Evolutionary conservation across 23 red algal genomes (phyloP), one percentile per base, ranked within the genome.

Genomic region (Gracilariopsis chorda): DNA sequence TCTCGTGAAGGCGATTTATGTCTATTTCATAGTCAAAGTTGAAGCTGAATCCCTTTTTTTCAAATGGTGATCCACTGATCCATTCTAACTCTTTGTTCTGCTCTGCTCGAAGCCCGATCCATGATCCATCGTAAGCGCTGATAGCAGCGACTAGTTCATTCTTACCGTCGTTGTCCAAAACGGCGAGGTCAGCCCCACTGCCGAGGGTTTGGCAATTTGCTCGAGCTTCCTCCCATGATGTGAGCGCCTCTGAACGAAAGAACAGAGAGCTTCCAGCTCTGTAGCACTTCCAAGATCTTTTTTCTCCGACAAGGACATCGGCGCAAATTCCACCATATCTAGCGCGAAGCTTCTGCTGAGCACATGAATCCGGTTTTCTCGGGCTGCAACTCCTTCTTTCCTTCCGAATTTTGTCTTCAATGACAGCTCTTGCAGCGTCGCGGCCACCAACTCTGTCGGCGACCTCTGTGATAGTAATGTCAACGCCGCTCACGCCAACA

Each of bases 301-400:
- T 23, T 45, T 2, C 28, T 80, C 48, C 32, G 48, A 53, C 7
- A 17, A 59, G 43, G 1, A 80, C 48, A 48, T 57, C 76, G 42
- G 76, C 52, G 40, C 76, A 80, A n/a, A 57, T 42, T 32, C 48
- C 76, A 21, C 76, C 52, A 48, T 57, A 80, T 37, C 52, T 43
- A 20, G 19, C 19, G 20, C 76, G 76, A 39, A 80, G 76, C 23
- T 35, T 80, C 35, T 80, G 76, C 46, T 28, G 52, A 27, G 42
- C 76, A 59, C 76, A 80, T 14, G 45, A 42, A 37, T 28, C 34
- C 48, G 48, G 24, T 2, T 49, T 27, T 47, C 76, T 80, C 45
- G 76, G 20, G 21, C 13, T 55, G 17, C 76, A 80, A 19, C 48
- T 34, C 30, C 48, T 80, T 47, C 48, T 53, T 45, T 80, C 48